phyloP scores from a whole-genome alignment of 2,329 filamentous ascomycete genomes.

The Scedosporium aurantiacum region DNA sequence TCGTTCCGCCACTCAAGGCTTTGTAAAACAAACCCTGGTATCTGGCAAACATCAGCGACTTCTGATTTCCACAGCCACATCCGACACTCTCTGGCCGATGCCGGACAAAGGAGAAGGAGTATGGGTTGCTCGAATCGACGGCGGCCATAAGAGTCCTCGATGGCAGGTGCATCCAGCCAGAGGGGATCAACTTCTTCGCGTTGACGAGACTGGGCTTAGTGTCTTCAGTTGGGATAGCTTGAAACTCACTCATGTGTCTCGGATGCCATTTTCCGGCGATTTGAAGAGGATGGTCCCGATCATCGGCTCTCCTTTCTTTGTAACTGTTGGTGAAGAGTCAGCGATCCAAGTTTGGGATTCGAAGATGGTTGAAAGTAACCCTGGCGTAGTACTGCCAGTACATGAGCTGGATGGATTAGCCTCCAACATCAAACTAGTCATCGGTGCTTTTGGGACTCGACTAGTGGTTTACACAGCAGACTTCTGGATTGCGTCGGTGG shows the following conservation, averaged over 20 bases:
- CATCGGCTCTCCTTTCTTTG: too few relatives aligned
- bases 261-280: background rate
- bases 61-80: background rate
- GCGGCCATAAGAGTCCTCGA: background rate
- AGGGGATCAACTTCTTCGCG: background rate
- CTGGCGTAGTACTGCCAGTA: too few relatives aligned
- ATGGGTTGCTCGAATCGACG: background rate
- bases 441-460: background rate
- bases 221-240: background rate
- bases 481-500: slow-evolving; percentile 7
- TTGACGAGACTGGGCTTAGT: background rate
- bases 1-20: background rate
- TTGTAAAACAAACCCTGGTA: background rate
- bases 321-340: too few relatives aligned
- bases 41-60: background rate
- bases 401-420: background rate
- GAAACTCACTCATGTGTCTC: background rate
- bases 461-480: slow-evolving; percentile 8
- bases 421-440: background rate
- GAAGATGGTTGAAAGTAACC: too few relatives aligned
- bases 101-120: background rate
- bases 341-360: too few relatives aligned
- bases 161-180: background rate
- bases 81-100: background rate
- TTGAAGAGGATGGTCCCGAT: too few relatives aligned